Percentiles rank a stretch among this genome's conserved stretches.
phyloP scores from a whole-genome alignment of 768 basidiomycete genomes.

The Trichaptum fuscoviolaceum region DNA sequence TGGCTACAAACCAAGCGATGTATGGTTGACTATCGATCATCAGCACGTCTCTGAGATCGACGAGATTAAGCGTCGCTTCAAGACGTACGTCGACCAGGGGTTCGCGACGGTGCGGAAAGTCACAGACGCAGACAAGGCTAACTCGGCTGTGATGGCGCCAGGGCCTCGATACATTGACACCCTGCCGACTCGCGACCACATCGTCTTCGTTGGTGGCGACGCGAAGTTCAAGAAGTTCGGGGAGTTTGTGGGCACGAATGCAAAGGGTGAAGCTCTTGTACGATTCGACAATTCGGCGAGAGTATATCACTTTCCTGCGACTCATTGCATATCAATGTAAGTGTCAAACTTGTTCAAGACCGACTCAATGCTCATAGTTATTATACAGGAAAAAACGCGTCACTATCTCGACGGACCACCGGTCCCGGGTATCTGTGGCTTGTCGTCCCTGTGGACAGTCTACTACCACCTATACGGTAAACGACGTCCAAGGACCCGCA shows the following conservation, averaged over 20 bases:
- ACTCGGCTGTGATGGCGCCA: not conserved
- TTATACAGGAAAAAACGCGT: not conserved
- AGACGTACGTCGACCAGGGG: not conserved
- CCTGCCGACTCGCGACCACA: not conserved
- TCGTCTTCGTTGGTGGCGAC: not conserved
- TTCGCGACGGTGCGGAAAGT: not conserved
- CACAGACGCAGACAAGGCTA: not conserved
- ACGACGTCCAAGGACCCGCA: not conserved
- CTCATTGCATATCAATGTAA: not conserved
- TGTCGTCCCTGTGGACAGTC: not conserved
- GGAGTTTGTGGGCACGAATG: not conserved
- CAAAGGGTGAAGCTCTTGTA: not conserved
- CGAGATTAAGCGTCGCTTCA: not conserved
- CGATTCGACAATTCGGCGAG: not conserved
- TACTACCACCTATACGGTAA: not conserved
- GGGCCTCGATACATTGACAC: not conserved
- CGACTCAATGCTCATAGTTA: not conserved
- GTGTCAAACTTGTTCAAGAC: not conserved
- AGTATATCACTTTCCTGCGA: not conserved
- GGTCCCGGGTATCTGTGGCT: not conserved
- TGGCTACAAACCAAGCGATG: not conserved
- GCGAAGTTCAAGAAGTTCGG: not conserved
- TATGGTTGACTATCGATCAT: not conserved
- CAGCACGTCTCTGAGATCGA: not conserved
- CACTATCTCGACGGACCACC: not conserved